These are phyloP conservation scores for California macrophylla DNA, from an alignment of 441 rosid genomes.

Conservation along the genomic window DNA sequence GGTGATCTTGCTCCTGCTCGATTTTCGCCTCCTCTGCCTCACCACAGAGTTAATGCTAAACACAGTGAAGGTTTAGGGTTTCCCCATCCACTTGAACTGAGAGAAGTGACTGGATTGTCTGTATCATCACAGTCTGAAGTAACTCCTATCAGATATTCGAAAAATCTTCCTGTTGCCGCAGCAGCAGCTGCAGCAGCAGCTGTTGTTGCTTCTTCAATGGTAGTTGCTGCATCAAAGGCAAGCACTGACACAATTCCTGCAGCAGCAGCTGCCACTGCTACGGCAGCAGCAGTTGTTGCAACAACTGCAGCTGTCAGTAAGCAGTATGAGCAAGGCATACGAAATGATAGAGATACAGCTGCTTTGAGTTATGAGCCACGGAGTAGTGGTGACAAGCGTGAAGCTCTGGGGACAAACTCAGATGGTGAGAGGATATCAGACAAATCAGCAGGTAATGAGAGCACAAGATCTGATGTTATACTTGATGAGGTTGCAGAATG, in stretches of 20 bases:
- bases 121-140: constrained; percentile 39
- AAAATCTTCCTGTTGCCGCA: constrained; percentile 77
- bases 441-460: constrained; percentile 50
- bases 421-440: constrained; percentile 64
- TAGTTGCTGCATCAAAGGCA: constrained; percentile 74
- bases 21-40: constrained; percentile 71
- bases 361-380: constrained; percentile 37
- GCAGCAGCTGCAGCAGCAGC: constrained; percentile 89
- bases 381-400: constrained; percentile 41
- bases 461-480: constrained; percentile 50
- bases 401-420: constrained; percentile 30
- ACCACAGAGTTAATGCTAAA: constrained; percentile 31
- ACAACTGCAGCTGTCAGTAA: constrained; percentile 71
- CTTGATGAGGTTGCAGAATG: constrained; percentile 81
- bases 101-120: constrained; percentile 32
- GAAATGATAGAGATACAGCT: constrained; percentile 49
- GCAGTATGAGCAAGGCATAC: constrained; percentile 50
- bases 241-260: constrained; percentile 64
- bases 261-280: constrained; percentile 93
- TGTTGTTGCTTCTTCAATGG: constrained; percentile 93
- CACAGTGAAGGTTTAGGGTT: constrained; percentile 29
- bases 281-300: constrained; percentile 91
- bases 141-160: constrained; percentile 33
- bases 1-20: constrained; percentile 32
- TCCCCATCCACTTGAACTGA: constrained; percentile 27